These are phyloP conservation scores for Coemansia interrupta DNA, from an alignment of 192 early-diverging fungal genomes.

Conservation along the genomic window DNA sequence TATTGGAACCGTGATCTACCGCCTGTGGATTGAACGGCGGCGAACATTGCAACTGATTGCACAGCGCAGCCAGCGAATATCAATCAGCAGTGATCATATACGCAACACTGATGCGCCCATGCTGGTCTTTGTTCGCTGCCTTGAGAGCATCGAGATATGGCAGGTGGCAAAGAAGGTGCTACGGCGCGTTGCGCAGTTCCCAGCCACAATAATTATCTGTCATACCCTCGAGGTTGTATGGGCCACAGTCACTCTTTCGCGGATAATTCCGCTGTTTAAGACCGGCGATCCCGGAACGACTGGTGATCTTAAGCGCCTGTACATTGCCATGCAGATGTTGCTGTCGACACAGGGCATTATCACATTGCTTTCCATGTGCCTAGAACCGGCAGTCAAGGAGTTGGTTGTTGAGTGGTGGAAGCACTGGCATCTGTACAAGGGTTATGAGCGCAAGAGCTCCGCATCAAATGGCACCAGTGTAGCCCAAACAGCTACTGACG, in stretches of 20 bases:
- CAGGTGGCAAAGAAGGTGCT: conserved; percentile 23
- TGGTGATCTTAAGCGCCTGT: conserved; percentile 20
- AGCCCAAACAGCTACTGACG: background rate
- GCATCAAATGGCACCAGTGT: background rate
- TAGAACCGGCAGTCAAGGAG: conserved; percentile 20
- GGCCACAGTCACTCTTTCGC: conserved; percentile 24
- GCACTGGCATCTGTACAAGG: background rate
- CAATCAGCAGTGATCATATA: background rate
- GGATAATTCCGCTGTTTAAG: conserved; percentile 15
- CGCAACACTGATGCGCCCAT: background rate
- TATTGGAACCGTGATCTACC: conserved; percentile 17
- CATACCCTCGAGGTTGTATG: conserved; percentile 28
- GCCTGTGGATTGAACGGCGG: conserved; percentile 14
- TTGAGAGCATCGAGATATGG: conserved; percentile 17
- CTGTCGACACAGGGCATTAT: conserved; percentile 26
- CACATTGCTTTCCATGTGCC: conserved; percentile 21
- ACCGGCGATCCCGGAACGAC: conserved; percentile 1
- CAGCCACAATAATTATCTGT: conserved; percentile 25
- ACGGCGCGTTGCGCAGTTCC: conserved; percentile 35
- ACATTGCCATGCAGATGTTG: conserved; percentile 30
- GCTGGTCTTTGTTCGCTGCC: conserved; percentile 16
- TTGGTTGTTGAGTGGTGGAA: conserved; percentile 11
- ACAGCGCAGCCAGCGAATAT: conserved; percentile 9
- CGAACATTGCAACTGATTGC: conserved; percentile 9
- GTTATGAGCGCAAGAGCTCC: background rate